Evolutionary conservation across 192 early-diverging fungal species (phyloP).

Genomic region (Coemansia sp.): DNA sequence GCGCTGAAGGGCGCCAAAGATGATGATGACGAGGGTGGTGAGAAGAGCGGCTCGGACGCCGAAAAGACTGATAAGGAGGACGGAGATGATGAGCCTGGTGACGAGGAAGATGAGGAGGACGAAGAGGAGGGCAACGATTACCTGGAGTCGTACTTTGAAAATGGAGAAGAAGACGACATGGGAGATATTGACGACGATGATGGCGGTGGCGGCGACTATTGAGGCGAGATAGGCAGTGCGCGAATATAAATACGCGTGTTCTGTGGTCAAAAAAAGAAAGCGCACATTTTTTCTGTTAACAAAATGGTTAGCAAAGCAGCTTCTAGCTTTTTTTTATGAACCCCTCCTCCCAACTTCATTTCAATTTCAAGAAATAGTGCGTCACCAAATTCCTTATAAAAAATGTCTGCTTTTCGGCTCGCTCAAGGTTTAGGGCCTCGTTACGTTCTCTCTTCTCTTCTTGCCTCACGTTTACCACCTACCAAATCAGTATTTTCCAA

Average conservation of each 20-base stretch:
- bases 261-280: not conserved
- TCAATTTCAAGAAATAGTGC: not conserved
- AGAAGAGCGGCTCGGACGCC: slow-evolving; percentile 16
- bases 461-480: not conserved
- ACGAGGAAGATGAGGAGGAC: slow-evolving; percentile 38
- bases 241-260: not conserved
- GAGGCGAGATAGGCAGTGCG: not conserved
- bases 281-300: not conserved
- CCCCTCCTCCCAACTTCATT: not conserved
- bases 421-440: not conserved
- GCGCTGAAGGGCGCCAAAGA: slow-evolving; percentile 33
- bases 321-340: not conserved
- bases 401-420: not conserved
- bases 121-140: slow-evolving; percentile 53
- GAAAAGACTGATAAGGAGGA: slow-evolving; percentile 14
- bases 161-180: slow-evolving; percentile 53
- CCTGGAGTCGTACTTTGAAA: slow-evolving; percentile 54
- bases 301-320: not conserved
- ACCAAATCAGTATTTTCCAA: not conserved
- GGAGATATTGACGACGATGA: slow-evolving; percentile 51
- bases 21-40: slow-evolving; percentile 21
- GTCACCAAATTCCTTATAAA: not conserved
- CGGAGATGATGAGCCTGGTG: slow-evolving; percentile 21
- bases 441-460: not conserved
- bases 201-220: slow-evolving; percentile 44